Evolutionary conservation across 257 asterid genomes (phyloP).

Genomic region (Fraxinus cuspidata): DNA sequence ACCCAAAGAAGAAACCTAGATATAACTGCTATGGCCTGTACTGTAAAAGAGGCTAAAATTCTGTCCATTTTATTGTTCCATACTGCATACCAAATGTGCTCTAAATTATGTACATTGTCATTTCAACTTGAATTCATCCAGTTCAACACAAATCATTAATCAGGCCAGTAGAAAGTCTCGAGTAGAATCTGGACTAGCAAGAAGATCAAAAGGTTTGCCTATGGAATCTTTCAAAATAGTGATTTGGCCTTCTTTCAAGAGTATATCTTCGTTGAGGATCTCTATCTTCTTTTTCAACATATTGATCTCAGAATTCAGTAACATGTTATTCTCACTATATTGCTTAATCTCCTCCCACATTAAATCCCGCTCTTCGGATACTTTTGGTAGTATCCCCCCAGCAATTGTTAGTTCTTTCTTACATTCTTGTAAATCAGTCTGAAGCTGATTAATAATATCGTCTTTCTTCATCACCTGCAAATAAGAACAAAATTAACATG

Average conservation of each 20-base stretch:
- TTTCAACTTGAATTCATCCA: not conserved
- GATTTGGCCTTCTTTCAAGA: conserved; percentile 94
- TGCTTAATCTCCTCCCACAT: conserved; percentile 89
- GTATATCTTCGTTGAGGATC: conserved; percentile 83
- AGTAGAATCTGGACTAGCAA: conserved; percentile 63
- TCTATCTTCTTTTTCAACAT: conserved; percentile 79
- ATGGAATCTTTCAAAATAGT: conserved; percentile 77
- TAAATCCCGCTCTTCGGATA: conserved; percentile 81
- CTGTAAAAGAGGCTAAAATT: not conserved
- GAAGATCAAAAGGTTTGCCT: conserved; percentile 74
- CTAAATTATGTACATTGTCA: not conserved
- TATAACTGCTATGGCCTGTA: not conserved
- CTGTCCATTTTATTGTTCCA: not conserved
- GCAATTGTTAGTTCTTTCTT: conserved; percentile 65
- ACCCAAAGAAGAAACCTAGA: not conserved
- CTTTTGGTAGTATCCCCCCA: conserved; percentile 79
- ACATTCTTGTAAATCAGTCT: conserved; percentile 72
- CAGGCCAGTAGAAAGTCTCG: conserved; percentile 52
- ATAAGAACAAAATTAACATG: not conserved
- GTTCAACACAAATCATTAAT: conserved; percentile 22
- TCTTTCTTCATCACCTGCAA: conserved; percentile 80
- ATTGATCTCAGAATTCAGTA: conserved; percentile 63
- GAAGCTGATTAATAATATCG: conserved; percentile 67
- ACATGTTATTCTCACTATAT: conserved; percentile 73
- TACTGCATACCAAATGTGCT: not conserved